Evolutionary conservation across 1,284 basidiomycete genomes (phyloP).

Genomic region (Mycena citricolor): DNA sequence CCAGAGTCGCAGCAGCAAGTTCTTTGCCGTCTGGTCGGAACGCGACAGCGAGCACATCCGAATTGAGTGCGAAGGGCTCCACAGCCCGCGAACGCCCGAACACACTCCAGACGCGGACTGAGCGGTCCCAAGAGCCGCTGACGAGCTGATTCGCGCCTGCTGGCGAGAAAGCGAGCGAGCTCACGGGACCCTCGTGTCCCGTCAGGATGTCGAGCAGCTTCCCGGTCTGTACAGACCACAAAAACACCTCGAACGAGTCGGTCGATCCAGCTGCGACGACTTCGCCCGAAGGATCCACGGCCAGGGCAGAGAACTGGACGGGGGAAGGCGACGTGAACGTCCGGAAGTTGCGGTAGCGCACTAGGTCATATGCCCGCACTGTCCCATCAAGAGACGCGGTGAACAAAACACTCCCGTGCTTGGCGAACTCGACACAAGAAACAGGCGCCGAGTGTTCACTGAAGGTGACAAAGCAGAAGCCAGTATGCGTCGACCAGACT

Average conservation of each 20-base stretch:
- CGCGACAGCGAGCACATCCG: constrained; percentile 86
- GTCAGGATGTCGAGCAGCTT: constrained; percentile 92
- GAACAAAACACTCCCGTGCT: constrained; percentile 93
- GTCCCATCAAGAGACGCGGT: constrained; percentile 97
- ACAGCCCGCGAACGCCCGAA: constrained; percentile 88
- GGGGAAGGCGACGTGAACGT: constrained; percentile 96
- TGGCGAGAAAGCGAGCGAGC: constrained; percentile 87
- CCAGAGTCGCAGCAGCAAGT: constrained; percentile 85
- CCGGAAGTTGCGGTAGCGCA: constrained; percentile 97
- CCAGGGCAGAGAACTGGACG: constrained; percentile 94
- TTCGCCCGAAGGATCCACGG: constrained; percentile 95
- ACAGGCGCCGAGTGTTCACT: constrained; percentile 91
- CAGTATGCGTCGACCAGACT: constrained; percentile 93
- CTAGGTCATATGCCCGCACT: constrained; percentile 93
- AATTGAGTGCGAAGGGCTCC: constrained; percentile 83
- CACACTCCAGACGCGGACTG: constrained; percentile 92
- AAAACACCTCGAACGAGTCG: constrained; percentile 94
- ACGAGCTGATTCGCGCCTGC: constrained; percentile 84
- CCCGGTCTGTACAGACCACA: constrained; percentile 99
- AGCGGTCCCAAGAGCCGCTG: constrained; percentile 96
- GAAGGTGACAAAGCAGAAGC: constrained; percentile 98
- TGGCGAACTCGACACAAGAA: constrained; percentile 88
- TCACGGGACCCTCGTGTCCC: constrained; percentile 93
- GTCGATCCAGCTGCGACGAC: constrained; percentile 94
- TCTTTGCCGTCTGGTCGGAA: constrained; percentile 95